Percentiles rank a stretch among this genome's conserved stretches.
These are phyloP conservation scores for Pseudogymnoascus sp. DNA, from an alignment of 2,329 filamentous ascomycete genomes.

Conservation along the genomic window DNA sequence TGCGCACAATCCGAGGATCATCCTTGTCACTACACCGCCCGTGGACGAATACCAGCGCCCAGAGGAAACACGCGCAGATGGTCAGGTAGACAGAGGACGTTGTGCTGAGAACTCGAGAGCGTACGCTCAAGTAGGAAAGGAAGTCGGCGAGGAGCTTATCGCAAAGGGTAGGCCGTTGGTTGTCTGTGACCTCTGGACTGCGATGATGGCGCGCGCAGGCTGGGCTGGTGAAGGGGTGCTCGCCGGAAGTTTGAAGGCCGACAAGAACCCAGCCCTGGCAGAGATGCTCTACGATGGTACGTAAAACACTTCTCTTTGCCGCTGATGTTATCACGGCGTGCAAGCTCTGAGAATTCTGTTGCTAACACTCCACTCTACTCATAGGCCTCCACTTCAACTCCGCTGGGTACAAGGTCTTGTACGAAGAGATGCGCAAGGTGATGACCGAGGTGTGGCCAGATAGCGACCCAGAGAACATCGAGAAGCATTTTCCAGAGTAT, in stretches of 20 bases:
- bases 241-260: neutral
- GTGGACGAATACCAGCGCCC: constrained; percentile 64
- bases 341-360: constrained; percentile 25
- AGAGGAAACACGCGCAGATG: constrained; percentile 32
- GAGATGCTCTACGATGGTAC: constrained; percentile 22
- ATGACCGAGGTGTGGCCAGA: constrained; percentile 39
- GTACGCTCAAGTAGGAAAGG: constrained; percentile 59
- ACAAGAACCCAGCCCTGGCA: neutral
- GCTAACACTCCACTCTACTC: constrained; percentile 34
- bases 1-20: constrained; percentile 63
- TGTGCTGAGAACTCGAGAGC: constrained; percentile 34
- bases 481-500: constrained; percentile 4
- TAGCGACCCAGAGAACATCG: neutral
- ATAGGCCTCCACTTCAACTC: constrained; percentile 53
- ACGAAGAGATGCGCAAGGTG: constrained; percentile 40
- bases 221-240: constrained; percentile 43
- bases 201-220: constrained; percentile 65
- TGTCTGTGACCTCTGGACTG: constrained; percentile 73
- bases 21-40: constrained; percentile 77
- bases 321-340: constrained; percentile 34
- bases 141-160: constrained; percentile 47
- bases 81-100: constrained; percentile 40
- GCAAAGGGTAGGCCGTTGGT: constrained; percentile 37
- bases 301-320: neutral
- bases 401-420: constrained; percentile 47